Evolutionary conservation across 2,329 filamentous ascomycete genomes (phyloP).

Genomic region (Paraphaeosphaeria minitans): DNA sequence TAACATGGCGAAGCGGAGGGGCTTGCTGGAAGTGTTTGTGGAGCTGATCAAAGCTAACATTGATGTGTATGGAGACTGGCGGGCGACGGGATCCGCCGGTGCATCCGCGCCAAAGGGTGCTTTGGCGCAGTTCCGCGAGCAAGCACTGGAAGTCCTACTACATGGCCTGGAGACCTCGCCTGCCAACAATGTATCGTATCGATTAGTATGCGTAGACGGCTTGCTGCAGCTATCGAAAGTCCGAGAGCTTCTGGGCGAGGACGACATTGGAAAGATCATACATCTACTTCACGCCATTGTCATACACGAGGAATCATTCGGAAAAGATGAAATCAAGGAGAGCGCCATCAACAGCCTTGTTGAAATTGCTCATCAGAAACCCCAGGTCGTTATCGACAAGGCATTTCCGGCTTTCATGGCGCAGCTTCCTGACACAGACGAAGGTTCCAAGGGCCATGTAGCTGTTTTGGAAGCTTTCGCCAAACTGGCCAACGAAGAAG

Average conservation of each 20-base stretch:
- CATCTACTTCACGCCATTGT: slow-evolving; percentile 66
- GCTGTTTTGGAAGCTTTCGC: slow-evolving; percentile 67
- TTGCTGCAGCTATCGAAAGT: slow-evolving; percentile 51
- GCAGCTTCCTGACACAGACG: slow-evolving; percentile 63
- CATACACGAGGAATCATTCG: slow-evolving; percentile 62
- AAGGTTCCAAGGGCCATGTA: slow-evolving; percentile 55
- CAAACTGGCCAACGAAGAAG: slow-evolving; percentile 65
- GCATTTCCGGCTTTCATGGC: slow-evolving; percentile 71
- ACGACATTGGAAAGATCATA: slow-evolving; percentile 56
- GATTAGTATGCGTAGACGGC: slow-evolving; percentile 52
- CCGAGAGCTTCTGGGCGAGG: slow-evolving; percentile 48
- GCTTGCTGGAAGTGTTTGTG: slow-evolving; percentile 65
- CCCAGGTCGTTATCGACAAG: slow-evolving; percentile 66
- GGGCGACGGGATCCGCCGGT: slow-evolving; percentile 46
- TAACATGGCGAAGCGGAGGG: slow-evolving; percentile 66
- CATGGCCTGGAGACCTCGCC: slow-evolving; percentile 52
- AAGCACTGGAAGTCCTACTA: slow-evolving; percentile 50
- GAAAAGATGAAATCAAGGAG: slow-evolving; percentile 62
- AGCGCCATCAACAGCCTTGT: slow-evolving; percentile 64
- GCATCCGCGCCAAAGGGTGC: slow-evolving; percentile 41
- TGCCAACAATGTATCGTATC: slow-evolving; percentile 56
- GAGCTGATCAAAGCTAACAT: slow-evolving; percentile 64
- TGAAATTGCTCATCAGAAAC: slow-evolving; percentile 66
- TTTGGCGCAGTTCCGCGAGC: slow-evolving; percentile 47
- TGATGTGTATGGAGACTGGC: slow-evolving; percentile 62